Evolutionary conservation across 1,139 yeast genomes (phyloP).

Genomic region (Magnusiomyces suaveolens): DNA sequence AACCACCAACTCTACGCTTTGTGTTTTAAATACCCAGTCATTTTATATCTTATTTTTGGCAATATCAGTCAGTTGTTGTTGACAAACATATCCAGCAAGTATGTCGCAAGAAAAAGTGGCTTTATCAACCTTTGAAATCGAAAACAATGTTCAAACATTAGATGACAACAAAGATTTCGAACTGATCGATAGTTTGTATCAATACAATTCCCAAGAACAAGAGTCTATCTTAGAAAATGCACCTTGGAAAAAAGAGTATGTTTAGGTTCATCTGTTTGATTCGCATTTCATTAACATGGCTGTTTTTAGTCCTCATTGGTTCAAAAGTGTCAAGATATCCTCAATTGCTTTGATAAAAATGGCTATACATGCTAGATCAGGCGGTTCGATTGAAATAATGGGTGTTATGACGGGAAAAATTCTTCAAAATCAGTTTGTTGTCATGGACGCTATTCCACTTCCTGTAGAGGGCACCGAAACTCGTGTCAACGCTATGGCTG

Average conservation of each 20-base stretch:
- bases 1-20: too few relatives aligned
- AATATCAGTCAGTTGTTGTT: too few relatives aligned
- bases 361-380: constrained; percentile 70
- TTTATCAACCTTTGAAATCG: constrained; percentile 31
- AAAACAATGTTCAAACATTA: constrained; percentile 23
- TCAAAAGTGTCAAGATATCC: constrained; percentile 58
- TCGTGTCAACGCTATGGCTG: constrained; percentile 86
- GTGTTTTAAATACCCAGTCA: too few relatives aligned
- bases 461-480: constrained; percentile 98
- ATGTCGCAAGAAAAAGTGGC: constrained; percentile 13
- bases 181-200: constrained; percentile 24
- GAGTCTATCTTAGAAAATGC: constrained; percentile 23
- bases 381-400: too few relatives aligned
- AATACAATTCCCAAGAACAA: constrained; percentile 27
- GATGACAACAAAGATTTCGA: constrained; percentile 15
- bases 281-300: background rate
- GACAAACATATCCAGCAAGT: too few relatives aligned
- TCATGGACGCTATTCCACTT: too few relatives aligned
- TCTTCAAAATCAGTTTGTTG: too few relatives aligned
- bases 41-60: too few relatives aligned
- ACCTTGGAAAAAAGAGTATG: constrained; percentile 40
- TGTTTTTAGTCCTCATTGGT: constrained; percentile 42
- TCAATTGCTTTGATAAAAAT: constrained; percentile 70
- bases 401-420: too few relatives aligned
- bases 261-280: background rate